phyloP scores from a whole-genome alignment of 306 rosid genomes.

The Hylodesmum podocarpum region DNA sequence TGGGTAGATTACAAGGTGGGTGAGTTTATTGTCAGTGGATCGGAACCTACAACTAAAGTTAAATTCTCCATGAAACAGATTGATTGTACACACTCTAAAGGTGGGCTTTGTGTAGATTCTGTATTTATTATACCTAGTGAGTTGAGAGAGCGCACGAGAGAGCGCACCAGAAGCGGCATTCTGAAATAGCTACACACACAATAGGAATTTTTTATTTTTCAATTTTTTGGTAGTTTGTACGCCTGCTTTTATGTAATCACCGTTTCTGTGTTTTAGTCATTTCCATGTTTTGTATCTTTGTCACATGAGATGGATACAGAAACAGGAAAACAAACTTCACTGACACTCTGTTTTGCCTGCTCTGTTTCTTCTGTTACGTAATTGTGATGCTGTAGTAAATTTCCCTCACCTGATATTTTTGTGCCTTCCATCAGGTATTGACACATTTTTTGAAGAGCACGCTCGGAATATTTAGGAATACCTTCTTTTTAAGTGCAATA shows the following conservation, averaged over 20 bases:
- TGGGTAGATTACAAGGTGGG: constrained; percentile 98
- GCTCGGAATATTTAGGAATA: not conserved
- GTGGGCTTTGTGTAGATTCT: constrained; percentile 94
- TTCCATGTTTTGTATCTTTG: constrained; percentile 30
- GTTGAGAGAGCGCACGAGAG: constrained; percentile 57
- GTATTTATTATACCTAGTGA: constrained; percentile 77
- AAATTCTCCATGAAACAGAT: constrained; percentile 96
- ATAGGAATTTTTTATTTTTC: constrained; percentile 25
- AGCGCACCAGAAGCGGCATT: constrained; percentile 49
- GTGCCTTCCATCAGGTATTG: not conserved
- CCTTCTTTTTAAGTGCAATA: not conserved
- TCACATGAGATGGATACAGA: constrained; percentile 31
- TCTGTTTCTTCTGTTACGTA: constrained; percentile 12
- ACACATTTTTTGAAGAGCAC: not conserved
- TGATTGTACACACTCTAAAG: constrained; percentile 95
- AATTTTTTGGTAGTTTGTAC: constrained; percentile 33
- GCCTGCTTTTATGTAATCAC: constrained; percentile 34
- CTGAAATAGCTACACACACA: constrained; percentile 38
- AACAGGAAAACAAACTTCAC: not conserved
- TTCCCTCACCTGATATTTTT: not conserved
- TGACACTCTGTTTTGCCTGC: not conserved
- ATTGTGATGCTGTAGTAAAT: constrained; percentile 5
- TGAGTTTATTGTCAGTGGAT: constrained; percentile 65
- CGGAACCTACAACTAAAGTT: constrained; percentile 65
- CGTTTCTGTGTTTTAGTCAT: constrained; percentile 28